These are phyloP conservation scores for Suhomyces anneliseae DNA, from an alignment of 1,139 yeast species.

Conservation along the genomic window DNA sequence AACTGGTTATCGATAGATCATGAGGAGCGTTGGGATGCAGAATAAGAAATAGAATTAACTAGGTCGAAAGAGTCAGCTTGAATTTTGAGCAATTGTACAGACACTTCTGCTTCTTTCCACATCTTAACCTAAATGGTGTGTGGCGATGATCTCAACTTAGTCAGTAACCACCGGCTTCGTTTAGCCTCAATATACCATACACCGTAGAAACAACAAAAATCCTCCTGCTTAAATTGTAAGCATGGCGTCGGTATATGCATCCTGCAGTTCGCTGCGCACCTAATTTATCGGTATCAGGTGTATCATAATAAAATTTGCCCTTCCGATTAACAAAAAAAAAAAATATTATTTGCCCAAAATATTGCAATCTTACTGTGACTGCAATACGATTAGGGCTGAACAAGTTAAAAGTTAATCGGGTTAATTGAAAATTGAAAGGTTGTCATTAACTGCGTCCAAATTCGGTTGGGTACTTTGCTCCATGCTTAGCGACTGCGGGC, in stretches of 20 bases:
- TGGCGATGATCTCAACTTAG: background rate
- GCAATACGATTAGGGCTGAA: background rate
- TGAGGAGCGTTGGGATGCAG: no score
- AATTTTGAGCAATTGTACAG: background rate
- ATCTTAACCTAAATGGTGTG: background rate
- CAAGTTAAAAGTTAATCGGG: no score
- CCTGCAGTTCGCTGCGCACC: conserved; percentile 4
- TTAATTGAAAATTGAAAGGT: no score
- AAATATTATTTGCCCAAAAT: background rate
- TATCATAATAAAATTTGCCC: conserved; percentile 7
- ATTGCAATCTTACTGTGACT: background rate
- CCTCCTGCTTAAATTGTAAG: background rate
- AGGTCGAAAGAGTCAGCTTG: background rate
- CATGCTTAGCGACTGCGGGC: no score
- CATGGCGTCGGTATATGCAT: background rate
- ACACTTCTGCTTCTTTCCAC: no score
- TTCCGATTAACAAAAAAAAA: background rate
- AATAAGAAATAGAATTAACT: no score
- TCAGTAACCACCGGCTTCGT: conserved; percentile 1
- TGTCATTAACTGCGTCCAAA: no score
- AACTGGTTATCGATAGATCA: no score
- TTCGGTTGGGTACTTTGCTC: no score
- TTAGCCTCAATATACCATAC: background rate
- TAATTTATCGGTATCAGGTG: conserved; percentile 4
- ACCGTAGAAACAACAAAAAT: background rate